Conservation (phyloP, 2,329 filamentous ascomycete genomes). For the Zelopaecilomyces penicillatus region DNA sequence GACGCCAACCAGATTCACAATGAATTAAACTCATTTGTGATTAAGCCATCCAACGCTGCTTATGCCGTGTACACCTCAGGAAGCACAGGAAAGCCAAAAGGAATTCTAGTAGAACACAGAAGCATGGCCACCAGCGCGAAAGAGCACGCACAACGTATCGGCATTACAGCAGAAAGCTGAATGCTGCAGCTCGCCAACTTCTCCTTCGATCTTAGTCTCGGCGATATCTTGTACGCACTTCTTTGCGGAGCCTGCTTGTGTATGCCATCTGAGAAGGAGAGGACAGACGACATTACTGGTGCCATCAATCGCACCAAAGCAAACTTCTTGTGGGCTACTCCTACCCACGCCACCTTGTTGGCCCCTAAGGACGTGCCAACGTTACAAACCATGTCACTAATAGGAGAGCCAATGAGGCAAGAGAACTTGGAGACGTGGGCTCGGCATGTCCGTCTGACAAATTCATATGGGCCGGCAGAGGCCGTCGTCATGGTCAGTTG, state of each 20-base stretch:
- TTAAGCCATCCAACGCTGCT: neutral
- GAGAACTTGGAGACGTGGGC: neutral
- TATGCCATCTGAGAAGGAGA: neutral
- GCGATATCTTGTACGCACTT: neutral
- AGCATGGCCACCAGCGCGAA: neutral
- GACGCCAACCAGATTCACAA: no score
- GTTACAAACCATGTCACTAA: neutral
- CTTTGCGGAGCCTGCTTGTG: neutral
- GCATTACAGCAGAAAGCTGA: neutral
- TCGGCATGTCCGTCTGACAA: conserved; percentile 14
- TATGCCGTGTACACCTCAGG: conserved; percentile 3
- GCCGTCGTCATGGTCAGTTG: conserved; percentile 11
- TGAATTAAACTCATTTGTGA: neutral
- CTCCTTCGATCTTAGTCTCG: neutral
- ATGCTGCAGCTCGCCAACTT: neutral
- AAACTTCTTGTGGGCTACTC: neutral
- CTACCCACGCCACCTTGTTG: neutral
- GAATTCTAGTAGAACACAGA: neutral
- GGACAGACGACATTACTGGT: neutral
- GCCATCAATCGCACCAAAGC: neutral
- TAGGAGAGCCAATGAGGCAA: neutral
- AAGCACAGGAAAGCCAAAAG: conserved; percentile 3
- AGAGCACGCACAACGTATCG: neutral
- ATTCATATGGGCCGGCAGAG: conserved; percentile 27
- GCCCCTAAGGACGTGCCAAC: neutral